A percentile compares a stretch with the other conserved stretches of the same genome.
phyloP scores from a whole-genome alignment of 1,284 basidiomycete genomes.

The Irpex rosettiformis region DNA sequence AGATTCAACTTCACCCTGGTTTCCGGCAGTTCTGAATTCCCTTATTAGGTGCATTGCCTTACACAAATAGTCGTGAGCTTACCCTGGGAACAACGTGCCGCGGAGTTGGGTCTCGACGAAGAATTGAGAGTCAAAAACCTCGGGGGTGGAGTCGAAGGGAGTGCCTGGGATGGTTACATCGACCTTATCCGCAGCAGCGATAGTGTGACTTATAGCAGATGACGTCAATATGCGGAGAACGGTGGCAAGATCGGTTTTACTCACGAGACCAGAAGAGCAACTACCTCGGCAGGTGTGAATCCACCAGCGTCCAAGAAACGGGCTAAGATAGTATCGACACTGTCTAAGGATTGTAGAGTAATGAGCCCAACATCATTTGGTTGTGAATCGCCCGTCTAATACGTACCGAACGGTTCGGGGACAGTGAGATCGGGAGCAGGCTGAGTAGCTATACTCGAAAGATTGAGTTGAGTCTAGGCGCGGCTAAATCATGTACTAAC shows the following conservation, averaged over 20 bases:
- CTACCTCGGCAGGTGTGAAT: conserved; percentile 27
- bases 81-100: conserved; percentile 29
- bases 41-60: neutral
- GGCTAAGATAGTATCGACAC: conserved; percentile 7
- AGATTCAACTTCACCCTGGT: conserved; percentile 27
- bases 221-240: neutral
- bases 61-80: neutral
- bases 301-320: conserved; percentile 13
- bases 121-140: conserved; percentile 37
- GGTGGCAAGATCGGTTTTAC: conserved; percentile 8
- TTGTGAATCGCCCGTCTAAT: too few relatives aligned
- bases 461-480: conserved; percentile 3
- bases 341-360: conserved; percentile 7
- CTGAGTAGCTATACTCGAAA: conserved; percentile 14
- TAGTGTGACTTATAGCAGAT: conserved; percentile 20
- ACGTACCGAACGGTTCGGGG: conserved; percentile 26
- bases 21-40: conserved; percentile 16
- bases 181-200: conserved; percentile 27
- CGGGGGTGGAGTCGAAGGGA: conserved; percentile 31
- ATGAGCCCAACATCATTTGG: too few relatives aligned
- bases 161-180: conserved; percentile 23
- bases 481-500: neutral
- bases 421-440: conserved; percentile 25
- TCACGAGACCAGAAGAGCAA: conserved; percentile 26
- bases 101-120: conserved; percentile 36